Evolutionary conservation across 2,329 filamentous ascomycete species (phyloP).

Genomic region (Trichoderma atrobrunneum): DNA sequence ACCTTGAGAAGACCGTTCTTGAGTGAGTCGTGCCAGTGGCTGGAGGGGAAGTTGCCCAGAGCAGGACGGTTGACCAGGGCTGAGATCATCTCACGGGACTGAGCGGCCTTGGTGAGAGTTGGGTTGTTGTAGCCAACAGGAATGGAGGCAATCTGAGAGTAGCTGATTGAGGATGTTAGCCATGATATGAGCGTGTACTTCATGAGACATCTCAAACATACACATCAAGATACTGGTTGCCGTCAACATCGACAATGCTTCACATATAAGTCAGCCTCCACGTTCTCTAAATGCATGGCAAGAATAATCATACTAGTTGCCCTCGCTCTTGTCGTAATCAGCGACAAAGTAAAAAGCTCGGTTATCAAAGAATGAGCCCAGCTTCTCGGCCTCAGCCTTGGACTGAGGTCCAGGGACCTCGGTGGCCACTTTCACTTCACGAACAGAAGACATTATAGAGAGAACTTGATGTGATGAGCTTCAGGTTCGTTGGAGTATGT

Average conservation of each 20-base stretch:
- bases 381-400: slow-evolving; percentile 39
- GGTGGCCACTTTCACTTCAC: slow-evolving; percentile 35
- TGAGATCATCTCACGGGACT: slow-evolving; percentile 67
- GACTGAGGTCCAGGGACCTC: slow-evolving; percentile 41
- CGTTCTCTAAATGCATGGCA: not conserved
- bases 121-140: slow-evolving; percentile 82
- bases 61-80: slow-evolving; percentile 77
- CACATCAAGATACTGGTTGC: slow-evolving; percentile 50
- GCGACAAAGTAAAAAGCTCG: slow-evolving; percentile 52
- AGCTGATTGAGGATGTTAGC: slow-evolving; percentile 40
- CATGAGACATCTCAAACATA: slow-evolving; percentile 28
- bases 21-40: slow-evolving; percentile 71
- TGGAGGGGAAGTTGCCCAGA: slow-evolving; percentile 75
- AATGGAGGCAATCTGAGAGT: slow-evolving; percentile 81
- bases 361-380: slow-evolving; percentile 50
- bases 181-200: not conserved
- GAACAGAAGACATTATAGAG: slow-evolving; percentile 31
- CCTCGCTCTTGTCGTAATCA: slow-evolving; percentile 50
- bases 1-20: slow-evolving; percentile 68
- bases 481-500: not conserved
- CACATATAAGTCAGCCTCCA: not conserved
- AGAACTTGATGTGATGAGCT: not conserved
- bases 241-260: slow-evolving; percentile 48
- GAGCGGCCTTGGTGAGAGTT: slow-evolving; percentile 61
- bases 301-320: slow-evolving; percentile 42